These are phyloP conservation scores for Nitzschia sp. DNA, from an alignment of 108 stramenopile species.

Conservation along the genomic window DNA sequence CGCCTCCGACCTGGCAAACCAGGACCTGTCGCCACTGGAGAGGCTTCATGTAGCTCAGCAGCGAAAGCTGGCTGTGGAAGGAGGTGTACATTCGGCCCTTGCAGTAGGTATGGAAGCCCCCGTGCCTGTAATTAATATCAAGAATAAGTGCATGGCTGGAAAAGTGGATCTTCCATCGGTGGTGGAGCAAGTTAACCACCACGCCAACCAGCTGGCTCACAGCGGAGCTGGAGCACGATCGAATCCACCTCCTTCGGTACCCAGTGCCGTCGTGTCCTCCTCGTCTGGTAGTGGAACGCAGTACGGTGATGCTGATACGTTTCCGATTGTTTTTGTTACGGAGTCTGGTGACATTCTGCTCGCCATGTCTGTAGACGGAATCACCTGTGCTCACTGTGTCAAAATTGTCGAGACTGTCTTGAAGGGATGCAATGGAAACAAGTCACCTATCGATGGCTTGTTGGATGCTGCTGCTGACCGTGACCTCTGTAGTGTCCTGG, in stretches of 20 bases:
- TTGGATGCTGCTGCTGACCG: conserved; percentile 85
- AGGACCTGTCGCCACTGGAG: conserved; percentile 57
- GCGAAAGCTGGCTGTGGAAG: conserved; percentile 56
- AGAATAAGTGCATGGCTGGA: conserved; percentile 74
- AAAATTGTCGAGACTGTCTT: conserved; percentile 91
- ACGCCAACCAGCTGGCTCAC: conserved; percentile 81
- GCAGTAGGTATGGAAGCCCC: conserved; percentile 9
- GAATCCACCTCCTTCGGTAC: conserved; percentile 9
- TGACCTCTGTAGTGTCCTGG: conserved; percentile 54
- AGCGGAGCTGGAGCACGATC: conserved; percentile 44
- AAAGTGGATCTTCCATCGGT: conserved; percentile 70
- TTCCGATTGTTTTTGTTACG: conserved; percentile 73
- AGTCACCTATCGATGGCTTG: conserved; percentile 85
- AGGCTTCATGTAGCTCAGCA: conserved; percentile 72
- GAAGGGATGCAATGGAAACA: conserved; percentile 81
- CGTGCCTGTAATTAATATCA: conserved; percentile 56
- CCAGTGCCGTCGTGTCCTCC: conserved; percentile 6
- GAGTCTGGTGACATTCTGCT: conserved; percentile 71
- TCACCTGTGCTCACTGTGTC: conserved; percentile 89
- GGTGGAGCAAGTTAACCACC: conserved; percentile 65
- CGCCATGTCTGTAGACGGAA: conserved; percentile 82
- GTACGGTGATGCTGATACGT: conserved; percentile 76
- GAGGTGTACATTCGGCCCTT: conserved; percentile 42
- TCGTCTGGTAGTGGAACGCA: conserved; percentile 17
- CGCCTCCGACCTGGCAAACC: conserved; percentile 31